phyloP scores from a whole-genome alignment of 2,329 filamentous ascomycete genomes.

The Clonostachys chloroleuca region DNA sequence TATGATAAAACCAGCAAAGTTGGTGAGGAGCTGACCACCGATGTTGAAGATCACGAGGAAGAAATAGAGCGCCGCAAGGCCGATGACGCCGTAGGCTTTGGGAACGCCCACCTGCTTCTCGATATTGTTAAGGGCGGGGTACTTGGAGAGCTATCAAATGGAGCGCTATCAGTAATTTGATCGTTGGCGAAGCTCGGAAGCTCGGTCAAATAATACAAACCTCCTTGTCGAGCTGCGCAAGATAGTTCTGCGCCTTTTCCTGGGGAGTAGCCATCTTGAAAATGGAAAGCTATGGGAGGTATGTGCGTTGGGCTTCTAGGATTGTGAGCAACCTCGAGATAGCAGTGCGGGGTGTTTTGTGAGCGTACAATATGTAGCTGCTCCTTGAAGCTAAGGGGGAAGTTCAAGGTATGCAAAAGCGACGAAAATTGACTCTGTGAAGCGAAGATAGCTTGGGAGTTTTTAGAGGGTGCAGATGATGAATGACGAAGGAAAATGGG shows the following conservation, averaged over 20 bases:
- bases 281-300: too few species aligned
- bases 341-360: too few species aligned
- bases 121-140: constrained; percentile 77
- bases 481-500: constrained; percentile 1
- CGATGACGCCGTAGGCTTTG: constrained; percentile 81
- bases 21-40: constrained; percentile 81
- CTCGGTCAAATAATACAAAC: constrained; percentile 39
- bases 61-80: constrained; percentile 75
- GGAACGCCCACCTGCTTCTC: constrained; percentile 80
- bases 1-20: constrained; percentile 78
- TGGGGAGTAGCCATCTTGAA: constrained; percentile 68
- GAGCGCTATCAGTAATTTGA: too few species aligned
- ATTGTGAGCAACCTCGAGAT: too few species aligned
- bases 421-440: background rate
- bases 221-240: constrained; percentile 79
- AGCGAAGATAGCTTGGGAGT: background rate
- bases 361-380: too few species aligned
- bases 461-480: constrained; percentile 1
- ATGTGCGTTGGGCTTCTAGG: too few species aligned
- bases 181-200: background rate
- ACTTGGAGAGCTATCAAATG: constrained; percentile 69
- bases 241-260: constrained; percentile 71
- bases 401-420: too few species aligned
- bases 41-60: constrained; percentile 93
- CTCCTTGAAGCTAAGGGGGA: too few species aligned